Conservation (phyloP, 169 alveolate species). For the Fabrea salina region DNA sequence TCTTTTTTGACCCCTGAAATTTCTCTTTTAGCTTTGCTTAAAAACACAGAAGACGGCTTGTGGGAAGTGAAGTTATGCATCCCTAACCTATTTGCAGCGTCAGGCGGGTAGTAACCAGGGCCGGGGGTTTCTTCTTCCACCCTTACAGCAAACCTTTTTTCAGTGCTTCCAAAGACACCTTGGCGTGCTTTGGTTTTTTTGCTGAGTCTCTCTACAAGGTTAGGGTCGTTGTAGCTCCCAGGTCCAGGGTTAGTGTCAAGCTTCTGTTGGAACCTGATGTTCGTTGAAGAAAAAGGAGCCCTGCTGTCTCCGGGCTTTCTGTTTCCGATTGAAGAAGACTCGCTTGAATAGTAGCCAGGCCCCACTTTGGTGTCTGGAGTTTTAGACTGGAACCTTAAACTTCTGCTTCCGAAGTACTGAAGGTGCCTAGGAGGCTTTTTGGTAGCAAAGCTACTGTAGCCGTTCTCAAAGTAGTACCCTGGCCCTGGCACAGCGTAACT, state of each 20-base stretch:
- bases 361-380: not conserved
- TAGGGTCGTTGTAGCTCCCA: constrained; percentile 37
- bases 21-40: constrained; percentile 34
- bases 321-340: not conserved
- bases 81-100: not conserved
- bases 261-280: constrained; percentile 16
- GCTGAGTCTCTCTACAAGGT: not conserved
- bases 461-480: constrained; percentile 27
- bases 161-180: constrained; percentile 69
- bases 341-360: not conserved
- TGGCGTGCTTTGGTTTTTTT: constrained; percentile 46
- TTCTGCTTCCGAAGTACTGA: not conserved
- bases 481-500: constrained; percentile 40
- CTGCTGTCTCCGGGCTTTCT: constrained; percentile 9
- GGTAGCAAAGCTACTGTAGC: not conserved
- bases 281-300: constrained; percentile 35
- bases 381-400: not conserved
- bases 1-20: constrained; percentile 58
- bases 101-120: not conserved
- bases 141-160: constrained; percentile 45
- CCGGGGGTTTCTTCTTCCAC: not conserved
- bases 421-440: not conserved
- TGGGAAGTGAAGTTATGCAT: not conserved
- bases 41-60: constrained; percentile 36
- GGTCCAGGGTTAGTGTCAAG: constrained; percentile 50